Conservation (phyloP, 2,329 filamentous ascomycete genomes). For the Teratosphaeria destructans region DNA sequence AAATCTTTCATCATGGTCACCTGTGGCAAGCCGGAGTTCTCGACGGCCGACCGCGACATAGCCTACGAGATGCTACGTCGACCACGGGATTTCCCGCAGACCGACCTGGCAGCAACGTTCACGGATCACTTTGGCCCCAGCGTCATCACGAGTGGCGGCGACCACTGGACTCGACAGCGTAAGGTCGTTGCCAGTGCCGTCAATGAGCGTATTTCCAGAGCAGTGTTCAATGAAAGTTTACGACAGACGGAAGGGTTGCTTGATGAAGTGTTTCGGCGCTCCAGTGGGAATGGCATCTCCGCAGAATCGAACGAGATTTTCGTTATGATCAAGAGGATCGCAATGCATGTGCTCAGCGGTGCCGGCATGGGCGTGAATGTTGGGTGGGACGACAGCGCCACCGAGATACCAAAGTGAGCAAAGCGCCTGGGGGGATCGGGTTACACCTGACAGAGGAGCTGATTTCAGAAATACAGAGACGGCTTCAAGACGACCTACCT, state of each 20-base stretch:
- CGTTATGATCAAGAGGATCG: constrained; percentile 25
- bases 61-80: constrained; percentile 12
- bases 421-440: not conserved
- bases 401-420: constrained; percentile 1
- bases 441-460: not conserved
- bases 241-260: constrained; percentile 19
- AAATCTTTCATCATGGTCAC: constrained; percentile 15
- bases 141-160: constrained; percentile 16
- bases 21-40: constrained; percentile 14
- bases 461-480: not conserved
- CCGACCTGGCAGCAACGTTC: constrained; percentile 11
- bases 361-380: constrained; percentile 22
- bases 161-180: constrained; percentile 22
- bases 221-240: constrained; percentile 21
- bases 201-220: constrained; percentile 25
- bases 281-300: not conserved
- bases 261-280: constrained; percentile 10
- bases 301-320: constrained; percentile 17
- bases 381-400: constrained; percentile 15
- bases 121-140: constrained; percentile 18
- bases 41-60: constrained; percentile 16
- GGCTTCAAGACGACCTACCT: constrained; percentile 24
- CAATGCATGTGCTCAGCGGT: constrained; percentile 24
- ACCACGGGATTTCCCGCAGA: constrained; percentile 15
- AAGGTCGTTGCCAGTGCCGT: constrained; percentile 23